These are phyloP conservation scores for Paxillus involutus DNA, from an alignment of 768 basidiomycete species.

Conservation along the genomic window DNA sequence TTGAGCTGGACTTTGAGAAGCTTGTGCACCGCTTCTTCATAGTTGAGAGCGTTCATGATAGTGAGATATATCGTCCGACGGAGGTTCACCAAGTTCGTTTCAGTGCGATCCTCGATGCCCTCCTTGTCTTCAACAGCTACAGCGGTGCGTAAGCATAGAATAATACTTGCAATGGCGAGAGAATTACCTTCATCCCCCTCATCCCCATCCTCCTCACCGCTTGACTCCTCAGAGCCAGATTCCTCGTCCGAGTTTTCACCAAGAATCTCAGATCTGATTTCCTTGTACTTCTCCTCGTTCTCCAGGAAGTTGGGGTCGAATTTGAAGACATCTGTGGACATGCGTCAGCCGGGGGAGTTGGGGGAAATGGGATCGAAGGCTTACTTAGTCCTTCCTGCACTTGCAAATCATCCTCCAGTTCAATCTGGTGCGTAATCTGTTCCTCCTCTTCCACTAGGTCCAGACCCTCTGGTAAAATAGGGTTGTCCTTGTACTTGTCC, in stretches of 20 bases:
- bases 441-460: slow-evolving; percentile 98
- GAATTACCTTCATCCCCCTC: slow-evolving; percentile 48
- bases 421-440: slow-evolving; percentile 92
- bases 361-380: slow-evolving; percentile 30
- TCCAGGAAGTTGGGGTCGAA: slow-evolving; percentile 82
- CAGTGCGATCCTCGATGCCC: slow-evolving; percentile 92
- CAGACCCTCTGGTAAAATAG: slow-evolving; percentile 88
- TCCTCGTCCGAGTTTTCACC: slow-evolving; percentile 84
- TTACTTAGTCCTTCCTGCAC: slow-evolving; percentile 92
- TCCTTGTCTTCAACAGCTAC: slow-evolving; percentile 74
- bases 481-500: slow-evolving; percentile 99
- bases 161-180: slow-evolving; percentile 21
- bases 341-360: slow-evolving; percentile 5
- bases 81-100: slow-evolving; percentile 93
- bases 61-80: slow-evolving; percentile 94
- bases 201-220: slow-evolving; percentile 65
- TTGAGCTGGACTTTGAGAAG: slow-evolving; percentile 88
- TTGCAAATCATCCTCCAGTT: slow-evolving; percentile 89
- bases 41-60: slow-evolving; percentile 98
- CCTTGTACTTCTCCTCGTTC: slow-evolving; percentile 92
- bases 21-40: slow-evolving; percentile 99
- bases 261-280: slow-evolving; percentile 90
- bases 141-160: slow-evolving; percentile 9
- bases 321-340: slow-evolving; percentile 85
- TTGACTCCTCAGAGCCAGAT: slow-evolving; percentile 61